Base-by-base conservation (phyloP, 192 early-diverging fungal genomes). In the Rhizophagus prolifer region DNA sequence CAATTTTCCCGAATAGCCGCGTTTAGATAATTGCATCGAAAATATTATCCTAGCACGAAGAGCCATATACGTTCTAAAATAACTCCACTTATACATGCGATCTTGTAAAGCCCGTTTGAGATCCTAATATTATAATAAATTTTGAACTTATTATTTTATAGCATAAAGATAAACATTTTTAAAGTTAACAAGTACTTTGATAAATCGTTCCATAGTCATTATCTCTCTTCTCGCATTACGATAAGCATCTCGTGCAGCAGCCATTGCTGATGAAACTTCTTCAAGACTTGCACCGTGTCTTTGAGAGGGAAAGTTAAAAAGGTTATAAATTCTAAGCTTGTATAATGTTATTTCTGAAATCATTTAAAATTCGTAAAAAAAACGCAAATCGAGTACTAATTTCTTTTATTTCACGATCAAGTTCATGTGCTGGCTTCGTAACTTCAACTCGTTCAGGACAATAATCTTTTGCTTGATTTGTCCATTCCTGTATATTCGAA, bases 1-100 rank as follows among this genome's bases (percentile, higher is more conserved):
- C 21, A 99, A 83, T 70, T 85, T 85, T 12, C 96, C 97, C 13
- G 85, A 84, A 82, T 94, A 98, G 7, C 94, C 95, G 38, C 98
- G 91, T 76, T 91, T 88, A 12, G 84, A 73, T 74, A 99, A 86
- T 64, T 94, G 85, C 50, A 87, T 86, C 23, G 80, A 75, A 80
- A 99, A 99, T 70, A 91, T 83, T 74, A 85, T 76, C 70, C 87
- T 91, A 19, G 95, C 92, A 69, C 92, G 85, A 23, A 91, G 63
- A 4, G 94, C 81, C 74, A 99, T 95, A 75, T 83, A 91, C n/a
- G 81, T 82, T 19, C 89, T 86, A 84, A 97, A 95, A 25, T 85
- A 76, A 4, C 82, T 80, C 91, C 91, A 96, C 47, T 84, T 85
- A 3, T 76, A 69, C 67, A 90, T 74, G 38, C 96, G 92, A 19